phyloP scores from a whole-genome alignment of 306 rosid genomes.

The Boehmeria nivea region DNA sequence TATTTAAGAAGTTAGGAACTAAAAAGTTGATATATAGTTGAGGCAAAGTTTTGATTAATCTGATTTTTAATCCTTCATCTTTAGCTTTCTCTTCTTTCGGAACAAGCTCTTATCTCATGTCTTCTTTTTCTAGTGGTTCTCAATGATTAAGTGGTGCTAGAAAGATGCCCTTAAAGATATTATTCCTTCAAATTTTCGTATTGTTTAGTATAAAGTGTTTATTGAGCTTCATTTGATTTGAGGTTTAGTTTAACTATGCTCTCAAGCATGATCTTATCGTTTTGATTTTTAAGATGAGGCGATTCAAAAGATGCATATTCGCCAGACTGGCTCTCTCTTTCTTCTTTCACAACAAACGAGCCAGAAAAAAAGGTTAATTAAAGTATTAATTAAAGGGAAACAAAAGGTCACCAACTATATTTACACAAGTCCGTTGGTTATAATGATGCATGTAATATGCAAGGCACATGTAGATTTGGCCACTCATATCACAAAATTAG shows the following conservation, averaged over 20 bases:
- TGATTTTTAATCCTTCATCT: too few species aligned
- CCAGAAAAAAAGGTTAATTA: background rate
- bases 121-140: background rate
- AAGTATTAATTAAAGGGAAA: background rate
- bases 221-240: background rate
- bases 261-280: background rate
- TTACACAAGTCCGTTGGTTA: background rate
- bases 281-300: background rate
- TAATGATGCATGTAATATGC: conserved; percentile 12
- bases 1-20: too few species aligned
- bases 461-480: conserved; percentile 6
- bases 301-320: conserved; percentile 3
- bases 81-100: conserved; percentile 57
- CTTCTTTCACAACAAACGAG: conserved; percentile 7
- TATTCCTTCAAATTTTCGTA: conserved; percentile 15
- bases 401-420: background rate
- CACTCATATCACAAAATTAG: background rate
- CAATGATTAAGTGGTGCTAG: conserved; percentile 43
- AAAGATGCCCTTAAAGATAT: conserved; percentile 37
- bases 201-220: conserved; percentile 7
- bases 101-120: conserved; percentile 27
- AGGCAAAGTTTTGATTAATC: too few species aligned
- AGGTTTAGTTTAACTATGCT: background rate
- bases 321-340: conserved; percentile 10
- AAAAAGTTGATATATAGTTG: too few species aligned